A percentile compares a stretch with the other conserved stretches of the same genome.
Evolutionary conservation across 2,329 filamentous ascomycete species (phyloP).

Genomic region (Sarocladium oryzae): DNA sequence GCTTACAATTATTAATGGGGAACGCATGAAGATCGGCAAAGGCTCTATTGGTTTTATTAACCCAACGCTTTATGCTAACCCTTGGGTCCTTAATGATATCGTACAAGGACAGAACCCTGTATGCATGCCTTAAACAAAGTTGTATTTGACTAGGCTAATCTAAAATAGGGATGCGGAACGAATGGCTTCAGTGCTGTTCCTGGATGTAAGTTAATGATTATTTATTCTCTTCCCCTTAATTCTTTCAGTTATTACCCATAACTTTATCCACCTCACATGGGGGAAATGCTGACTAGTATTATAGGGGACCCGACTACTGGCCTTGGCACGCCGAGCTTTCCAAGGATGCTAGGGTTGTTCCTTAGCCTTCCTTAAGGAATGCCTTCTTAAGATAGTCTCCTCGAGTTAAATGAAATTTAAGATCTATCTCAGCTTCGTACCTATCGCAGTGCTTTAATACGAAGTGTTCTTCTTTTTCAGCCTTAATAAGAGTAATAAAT

Average conservation of each 20-base stretch:
- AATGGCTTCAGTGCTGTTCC: conserved; percentile 3
- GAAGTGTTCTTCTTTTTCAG: no score
- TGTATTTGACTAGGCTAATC: background rate
- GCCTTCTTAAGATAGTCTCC: no score
- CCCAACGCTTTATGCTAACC: background rate
- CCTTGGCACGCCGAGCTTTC: background rate
- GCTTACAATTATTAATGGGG: conserved; percentile 3
- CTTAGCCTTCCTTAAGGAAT: background rate
- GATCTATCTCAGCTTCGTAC: no score
- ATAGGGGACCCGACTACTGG: conserved; percentile 2
- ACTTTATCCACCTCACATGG: background rate
- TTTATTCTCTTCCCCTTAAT: background rate
- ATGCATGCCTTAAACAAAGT: background rate
- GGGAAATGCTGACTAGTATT: background rate
- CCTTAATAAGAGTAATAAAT: no score
- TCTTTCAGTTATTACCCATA: background rate
- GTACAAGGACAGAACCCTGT: conserved; percentile 4
- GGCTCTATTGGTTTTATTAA: conserved; percentile 1
- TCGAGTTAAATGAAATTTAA: no score
- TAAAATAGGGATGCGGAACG: background rate
- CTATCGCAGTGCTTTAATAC: no score
- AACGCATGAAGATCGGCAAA: conserved; percentile 4
- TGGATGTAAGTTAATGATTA: background rate
- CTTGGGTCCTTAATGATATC: background rate
- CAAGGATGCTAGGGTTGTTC: conserved; percentile 1